These are phyloP conservation scores for Pythium scleroteichum DNA, from an alignment of 352 stramenopile genomes.

Conservation along the genomic window DNA sequence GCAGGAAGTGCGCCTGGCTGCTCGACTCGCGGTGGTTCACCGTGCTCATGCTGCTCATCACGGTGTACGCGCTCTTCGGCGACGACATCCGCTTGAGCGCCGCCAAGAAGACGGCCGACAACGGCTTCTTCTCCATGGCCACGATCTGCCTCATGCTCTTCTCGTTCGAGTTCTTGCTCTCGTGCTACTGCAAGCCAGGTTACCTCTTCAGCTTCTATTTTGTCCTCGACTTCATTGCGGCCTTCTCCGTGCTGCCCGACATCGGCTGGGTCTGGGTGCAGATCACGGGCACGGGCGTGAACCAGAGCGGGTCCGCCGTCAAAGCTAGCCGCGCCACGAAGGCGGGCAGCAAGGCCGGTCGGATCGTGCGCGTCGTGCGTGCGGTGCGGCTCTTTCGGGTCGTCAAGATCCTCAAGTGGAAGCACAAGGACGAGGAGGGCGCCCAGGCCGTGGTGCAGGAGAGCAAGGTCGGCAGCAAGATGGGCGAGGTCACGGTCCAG, in stretches of 20 bases:
- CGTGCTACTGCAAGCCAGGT: conserved; percentile 66
- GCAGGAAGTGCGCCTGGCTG: conserved; percentile 40
- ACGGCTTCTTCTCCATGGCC: conserved; percentile 83
- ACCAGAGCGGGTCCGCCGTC: conserved; percentile 48
- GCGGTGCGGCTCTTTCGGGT: conserved; percentile 83
- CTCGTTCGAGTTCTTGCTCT: conserved; percentile 84
- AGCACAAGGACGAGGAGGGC: conserved; percentile 62
- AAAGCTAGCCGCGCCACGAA: conserved; percentile 73
- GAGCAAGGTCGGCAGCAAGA: conserved; percentile 87
- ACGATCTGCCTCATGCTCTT: conserved; percentile 89
- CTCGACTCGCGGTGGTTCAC: conserved; percentile 80
- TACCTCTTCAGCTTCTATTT: conserved; percentile 94
- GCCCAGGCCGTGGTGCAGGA: conserved; percentile 51
- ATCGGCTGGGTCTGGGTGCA: conserved; percentile 80
- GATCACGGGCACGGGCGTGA: conserved; percentile 60
- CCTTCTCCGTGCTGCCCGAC: conserved; percentile 81
- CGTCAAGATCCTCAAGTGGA: conserved; percentile 87
- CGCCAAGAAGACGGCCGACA: conserved; percentile 74
- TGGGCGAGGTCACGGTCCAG: conserved; percentile 87
- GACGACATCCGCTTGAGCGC: conserved; percentile 89
- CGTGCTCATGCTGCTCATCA: conserved; percentile 89
- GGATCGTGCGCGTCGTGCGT: conserved; percentile 85
- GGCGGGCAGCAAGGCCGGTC: conserved; percentile 75
- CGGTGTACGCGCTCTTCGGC: conserved; percentile 91
- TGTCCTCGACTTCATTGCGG: conserved; percentile 81